Evolutionary conservation across 805 yeast genomes (phyloP).

Genomic region (Torulaspora quercuum): DNA sequence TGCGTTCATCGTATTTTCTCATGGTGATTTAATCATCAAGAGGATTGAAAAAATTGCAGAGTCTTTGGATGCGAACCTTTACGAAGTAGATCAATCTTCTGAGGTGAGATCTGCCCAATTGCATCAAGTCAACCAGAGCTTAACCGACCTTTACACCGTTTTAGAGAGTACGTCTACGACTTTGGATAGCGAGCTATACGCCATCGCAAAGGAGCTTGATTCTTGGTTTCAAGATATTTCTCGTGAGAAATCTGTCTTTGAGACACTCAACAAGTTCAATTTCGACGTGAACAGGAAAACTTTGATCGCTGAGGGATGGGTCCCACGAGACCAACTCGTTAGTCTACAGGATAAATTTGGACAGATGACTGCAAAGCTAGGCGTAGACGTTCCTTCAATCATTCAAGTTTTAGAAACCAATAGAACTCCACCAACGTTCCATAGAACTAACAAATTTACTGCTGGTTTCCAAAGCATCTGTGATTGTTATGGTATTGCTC

Average conservation of each 20-base stretch:
- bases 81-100: slow-evolving; percentile 48
- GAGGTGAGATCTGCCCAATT: slow-evolving; percentile 40
- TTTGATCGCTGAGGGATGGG: slow-evolving; percentile 73
- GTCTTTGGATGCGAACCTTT: slow-evolving; percentile 62
- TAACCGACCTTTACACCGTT: slow-evolving; percentile 49
- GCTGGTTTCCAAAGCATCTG: slow-evolving; percentile 64
- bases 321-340: slow-evolving; percentile 52
- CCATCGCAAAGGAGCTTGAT: slow-evolving; percentile 58
- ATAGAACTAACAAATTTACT: slow-evolving; percentile 66
- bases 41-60: slow-evolving; percentile 64
- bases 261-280: slow-evolving; percentile 60
- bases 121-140: slow-evolving; percentile 38
- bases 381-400: slow-evolving; percentile 42
- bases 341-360: slow-evolving; percentile 46
- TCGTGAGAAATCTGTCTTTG: slow-evolving; percentile 56
- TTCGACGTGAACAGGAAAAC: slow-evolving; percentile 65
- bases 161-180: slow-evolving; percentile 50
- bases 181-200: slow-evolving; percentile 60
- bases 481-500: slow-evolving; percentile 76
- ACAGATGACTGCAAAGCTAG: slow-evolving; percentile 34
- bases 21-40: slow-evolving; percentile 58
- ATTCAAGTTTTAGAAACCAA: slow-evolving; percentile 61
- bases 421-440: slow-evolving; percentile 68
- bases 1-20: slow-evolving; percentile 66
- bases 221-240: slow-evolving; percentile 54